Evolutionary conservation across 2,329 filamentous ascomycete genomes (phyloP), one percentile per base, ranked within the genome.

Genomic region (Beauveria asiatica): DNA sequence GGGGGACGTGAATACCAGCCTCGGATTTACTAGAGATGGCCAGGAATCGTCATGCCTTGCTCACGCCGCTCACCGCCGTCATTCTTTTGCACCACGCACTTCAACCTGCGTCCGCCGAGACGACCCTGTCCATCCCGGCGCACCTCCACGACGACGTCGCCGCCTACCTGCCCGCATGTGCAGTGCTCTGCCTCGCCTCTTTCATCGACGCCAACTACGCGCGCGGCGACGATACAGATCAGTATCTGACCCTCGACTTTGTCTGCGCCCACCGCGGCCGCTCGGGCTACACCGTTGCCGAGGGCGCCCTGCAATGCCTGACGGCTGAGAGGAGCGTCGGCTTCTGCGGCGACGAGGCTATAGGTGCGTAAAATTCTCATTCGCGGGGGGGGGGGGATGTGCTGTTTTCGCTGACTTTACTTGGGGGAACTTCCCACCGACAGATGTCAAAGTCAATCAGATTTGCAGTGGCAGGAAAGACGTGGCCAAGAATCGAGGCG

Each of bases 291-390:
- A 90, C 88, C 1, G 67, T 90, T 52, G 87, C 86, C n/a, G 88
- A 91, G 72, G 87, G 80, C 11, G 86, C 84, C 5, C 72, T 90
- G 63, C 82, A 86, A 67, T 92, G 88, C 70, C 79, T 89, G 39
- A 75, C 81, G 9, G 82, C 82, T 8, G 80, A 83, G 67, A 73
- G 69, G 60, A 71, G 71, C 41, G 67, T 78, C 49, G 79, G 79
- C 2, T 73, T 72, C 16, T 92, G 88, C 70, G 73, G 75, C 3
- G 67, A 72, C 11, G 78, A 82, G 37, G 70, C 69, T 5, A 68
- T 60, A 59, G 66, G 73, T 75, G 66, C 62, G 33, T 44, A 7
- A 11, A 11, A 6, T 5, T 54, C 6, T 19, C 16, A 37, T 37
- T 16, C 33, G 2, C 11, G 11, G 33, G 11, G 33, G 0, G 11